Base-by-base conservation (phyloP, 129 eudicot genomes). In the Flaveria ramosissima region DNA sequence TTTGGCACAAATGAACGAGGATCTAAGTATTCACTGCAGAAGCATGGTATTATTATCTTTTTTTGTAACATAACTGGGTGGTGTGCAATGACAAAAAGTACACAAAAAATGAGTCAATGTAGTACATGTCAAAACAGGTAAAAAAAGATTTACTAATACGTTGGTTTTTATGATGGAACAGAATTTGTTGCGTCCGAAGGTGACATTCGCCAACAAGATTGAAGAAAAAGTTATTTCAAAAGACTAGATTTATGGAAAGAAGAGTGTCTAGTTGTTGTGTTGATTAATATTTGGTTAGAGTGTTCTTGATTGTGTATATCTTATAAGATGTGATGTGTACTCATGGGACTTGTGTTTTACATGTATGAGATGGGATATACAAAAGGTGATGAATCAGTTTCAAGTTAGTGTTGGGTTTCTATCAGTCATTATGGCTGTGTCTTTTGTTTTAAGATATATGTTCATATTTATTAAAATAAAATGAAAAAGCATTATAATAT, bases 201-300 rank as follows among this genome's bases (percentile, higher is more conserved):
- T 83, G 72, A 77, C 86, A 24, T 83, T 83, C 59, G 79, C 83
- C 9, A 83, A 74, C 71, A 83, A 83, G 78, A 72, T 83, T 36
- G 86, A 83, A 72, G 79, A 83, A 78, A 77, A 73, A 61, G 52
- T 78, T 46, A 32, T 77, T 77, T 60, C 72, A 26, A 48, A 72
- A 2, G 19, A 11, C 6, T n/a, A 50, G 2, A 41, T 8, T 23
- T 4, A 9, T 21, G 73, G 68, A 52, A 76, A 76, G 64, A 71
- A 78, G 65, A 60, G 56, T n/a, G 66, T 12, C 15, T 76, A 66
- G 57, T 48, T 75, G 8, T 43, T 26, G 55, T 43, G 57, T 11
- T 57, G 39, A 41, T 56, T 20, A 59, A 12, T 60, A 56, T 55
- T 56, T 73, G 68, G 19, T 30, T 13, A 23, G 30, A 30, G 53